Conservation (phyloP, 2,329 filamentous ascomycete genomes). For the Diaporthe longicolla region DNA sequence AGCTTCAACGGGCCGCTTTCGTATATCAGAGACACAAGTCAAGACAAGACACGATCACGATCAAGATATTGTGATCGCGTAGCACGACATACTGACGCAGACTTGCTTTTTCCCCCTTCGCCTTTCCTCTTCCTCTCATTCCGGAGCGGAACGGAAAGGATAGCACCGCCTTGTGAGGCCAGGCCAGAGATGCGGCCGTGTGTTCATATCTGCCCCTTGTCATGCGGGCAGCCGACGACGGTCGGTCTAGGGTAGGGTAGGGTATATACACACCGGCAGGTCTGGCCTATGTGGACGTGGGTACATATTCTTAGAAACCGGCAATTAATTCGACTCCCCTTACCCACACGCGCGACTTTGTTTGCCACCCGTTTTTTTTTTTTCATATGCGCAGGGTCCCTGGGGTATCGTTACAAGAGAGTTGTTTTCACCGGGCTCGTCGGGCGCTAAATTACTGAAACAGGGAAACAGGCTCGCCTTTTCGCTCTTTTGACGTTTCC, state of each 20-base stretch:
- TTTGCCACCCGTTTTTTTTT: neutral
- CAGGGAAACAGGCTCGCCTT: neutral
- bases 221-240: slow-evolving; percentile 1
- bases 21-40: slow-evolving; percentile 18
- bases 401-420: neutral
- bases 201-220: neutral
- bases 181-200: neutral
- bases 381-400: neutral
- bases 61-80: slow-evolving; percentile 16
- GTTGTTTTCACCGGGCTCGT: neutral
- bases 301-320: slow-evolving; percentile 25
- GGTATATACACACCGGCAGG: neutral
- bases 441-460: neutral
- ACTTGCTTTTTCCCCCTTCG: neutral
- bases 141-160: neutral
- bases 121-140: neutral
- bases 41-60: neutral
- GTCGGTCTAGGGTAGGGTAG: neutral
- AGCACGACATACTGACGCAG: slow-evolving; percentile 2
- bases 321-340: slow-evolving; percentile 18
- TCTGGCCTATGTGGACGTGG: neutral
- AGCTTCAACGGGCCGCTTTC: slow-evolving; percentile 15
- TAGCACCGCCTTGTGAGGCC: neutral
- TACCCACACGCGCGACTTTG: neutral
- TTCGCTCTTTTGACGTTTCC: neutral